Evolutionary conservation across 352 stramenopile species (phyloP).

Genomic region (Phytophthora colocasiae): DNA sequence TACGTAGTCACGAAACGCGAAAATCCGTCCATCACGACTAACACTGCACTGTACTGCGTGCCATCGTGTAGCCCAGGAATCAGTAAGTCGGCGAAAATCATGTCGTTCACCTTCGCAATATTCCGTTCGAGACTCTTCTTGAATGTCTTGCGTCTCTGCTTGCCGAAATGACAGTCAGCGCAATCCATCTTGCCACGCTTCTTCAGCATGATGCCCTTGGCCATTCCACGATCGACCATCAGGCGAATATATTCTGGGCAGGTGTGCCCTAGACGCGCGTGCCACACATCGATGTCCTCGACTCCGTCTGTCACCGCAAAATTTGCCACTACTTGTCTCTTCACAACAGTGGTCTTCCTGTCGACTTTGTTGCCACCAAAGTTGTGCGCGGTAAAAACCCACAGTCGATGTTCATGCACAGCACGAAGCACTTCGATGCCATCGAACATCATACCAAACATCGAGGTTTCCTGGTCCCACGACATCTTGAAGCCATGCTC

Average conservation of each 20-base stretch:
- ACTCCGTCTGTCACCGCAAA: slow-evolving; percentile 19
- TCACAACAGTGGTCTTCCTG: not conserved
- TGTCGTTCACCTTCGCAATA: slow-evolving; percentile 11
- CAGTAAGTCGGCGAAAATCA: slow-evolving; percentile 23
- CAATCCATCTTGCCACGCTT: slow-evolving; percentile 18
- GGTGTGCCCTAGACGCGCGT: slow-evolving; percentile 8
- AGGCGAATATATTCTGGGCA: slow-evolving; percentile 17
- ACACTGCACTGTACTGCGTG: slow-evolving; percentile 4
- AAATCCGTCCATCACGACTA: slow-evolving; percentile 18
- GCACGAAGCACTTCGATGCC: slow-evolving; percentile 14
- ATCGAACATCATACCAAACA: slow-evolving; percentile 21
- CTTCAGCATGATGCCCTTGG: slow-evolving; percentile 24
- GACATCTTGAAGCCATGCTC: slow-evolving; percentile 23
- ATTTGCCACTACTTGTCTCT: slow-evolving; percentile 16
- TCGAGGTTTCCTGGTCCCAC: slow-evolving; percentile 2
- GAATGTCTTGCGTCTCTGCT: slow-evolving; percentile 17
- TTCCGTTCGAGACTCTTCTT: slow-evolving; percentile 10
- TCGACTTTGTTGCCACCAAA: not conserved
- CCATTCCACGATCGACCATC: slow-evolving; percentile 19
- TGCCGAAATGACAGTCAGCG: slow-evolving; percentile 16
- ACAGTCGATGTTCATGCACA: slow-evolving; percentile 3
- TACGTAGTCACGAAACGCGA: slow-evolving; percentile 15
- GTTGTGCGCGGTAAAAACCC: slow-evolving; percentile 18
- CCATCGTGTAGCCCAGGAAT: slow-evolving; percentile 12
- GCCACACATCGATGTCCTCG: slow-evolving; percentile 8